Percentiles rank a stretch among this genome's conserved stretches.
phyloP scores from a whole-genome alignment of 2,329 filamentous ascomycete species.

The Colletotrichum caudatum region DNA sequence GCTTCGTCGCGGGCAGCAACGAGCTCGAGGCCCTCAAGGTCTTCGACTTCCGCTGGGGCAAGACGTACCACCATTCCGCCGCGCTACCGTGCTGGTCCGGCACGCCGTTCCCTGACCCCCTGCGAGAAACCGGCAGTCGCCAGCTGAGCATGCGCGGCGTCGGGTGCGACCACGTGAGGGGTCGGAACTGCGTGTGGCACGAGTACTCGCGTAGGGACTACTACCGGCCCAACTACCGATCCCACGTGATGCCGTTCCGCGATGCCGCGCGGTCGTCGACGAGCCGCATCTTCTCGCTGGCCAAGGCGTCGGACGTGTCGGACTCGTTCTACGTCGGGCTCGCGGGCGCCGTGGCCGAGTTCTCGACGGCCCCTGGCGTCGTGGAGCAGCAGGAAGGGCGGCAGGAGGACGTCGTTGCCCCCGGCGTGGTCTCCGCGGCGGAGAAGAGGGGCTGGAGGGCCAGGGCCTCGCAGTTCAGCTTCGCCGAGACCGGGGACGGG shows the following conservation, averaged over 20 bases:
- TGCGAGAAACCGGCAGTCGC: constrained; percentile 44
- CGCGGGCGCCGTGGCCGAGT: constrained; percentile 60
- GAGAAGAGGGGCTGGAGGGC: constrained; percentile 35
- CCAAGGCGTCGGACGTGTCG: constrained; percentile 60
- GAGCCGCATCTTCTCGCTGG: constrained; percentile 59
- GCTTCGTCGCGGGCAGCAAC: constrained; percentile 64
- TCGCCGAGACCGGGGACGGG: constrained; percentile 49
- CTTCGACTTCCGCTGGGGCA: constrained; percentile 67
- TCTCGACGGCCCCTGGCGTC: constrained; percentile 41
- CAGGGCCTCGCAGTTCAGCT: constrained; percentile 38
- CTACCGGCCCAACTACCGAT: constrained; percentile 63
- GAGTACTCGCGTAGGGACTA: constrained; percentile 55
- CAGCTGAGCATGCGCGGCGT: constrained; percentile 38
- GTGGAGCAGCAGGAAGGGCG: constrained; percentile 13
- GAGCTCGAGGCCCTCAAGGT: constrained; percentile 59
- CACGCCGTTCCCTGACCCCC: constrained; percentile 53
- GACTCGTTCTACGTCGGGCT: constrained; percentile 64
- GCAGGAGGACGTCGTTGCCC: constrained; percentile 1
- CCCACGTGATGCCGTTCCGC: constrained; percentile 55
- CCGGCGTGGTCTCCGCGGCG: constrained; percentile 25
- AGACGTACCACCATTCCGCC: constrained; percentile 62
- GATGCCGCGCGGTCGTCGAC: constrained; percentile 38
- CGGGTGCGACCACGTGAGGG: constrained; percentile 52
- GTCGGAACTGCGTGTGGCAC: constrained; percentile 61
- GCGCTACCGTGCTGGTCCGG: constrained; percentile 59